These are phyloP conservation scores for Camellia sinensis DNA, from an alignment of 148 eudicot genomes.

Conservation along the genomic window DNA sequence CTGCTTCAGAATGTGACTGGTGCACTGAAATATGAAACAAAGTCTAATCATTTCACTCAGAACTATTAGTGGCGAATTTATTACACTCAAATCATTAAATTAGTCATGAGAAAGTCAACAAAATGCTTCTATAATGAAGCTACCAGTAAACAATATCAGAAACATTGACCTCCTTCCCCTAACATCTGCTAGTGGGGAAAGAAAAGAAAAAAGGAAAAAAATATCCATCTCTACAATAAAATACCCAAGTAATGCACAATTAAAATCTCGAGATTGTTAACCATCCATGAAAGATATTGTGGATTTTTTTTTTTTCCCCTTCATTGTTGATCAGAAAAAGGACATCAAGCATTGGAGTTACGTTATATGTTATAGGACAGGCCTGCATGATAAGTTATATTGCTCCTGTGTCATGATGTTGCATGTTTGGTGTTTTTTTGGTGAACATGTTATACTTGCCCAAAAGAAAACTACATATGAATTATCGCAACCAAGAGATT, in stretches of 20 bases:
- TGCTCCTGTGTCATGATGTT: too few species aligned
- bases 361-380: too few species aligned
- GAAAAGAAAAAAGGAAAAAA: background rate
- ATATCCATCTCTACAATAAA: background rate
- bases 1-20: slow-evolving; percentile 53
- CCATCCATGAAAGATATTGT: background rate
- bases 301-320: too few species aligned
- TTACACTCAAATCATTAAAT: background rate
- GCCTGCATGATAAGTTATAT: too few species aligned
- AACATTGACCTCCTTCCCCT: background rate
- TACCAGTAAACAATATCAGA: background rate
- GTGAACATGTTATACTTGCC: too few species aligned
- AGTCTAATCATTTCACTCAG: background rate
- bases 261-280: background rate
- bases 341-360: too few species aligned
- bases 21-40: slow-evolving; percentile 45
- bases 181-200: background rate
- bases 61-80: background rate
- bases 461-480: too few species aligned
- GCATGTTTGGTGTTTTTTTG: too few species aligned
- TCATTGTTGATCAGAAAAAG: too few species aligned
- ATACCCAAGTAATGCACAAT: background rate
- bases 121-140: background rate
- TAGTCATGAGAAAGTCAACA: background rate
- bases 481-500: background rate